phyloP scores from a whole-genome alignment of 2,329 filamentous ascomycete genomes.

The Thermothelomyces thermophilus region DNA sequence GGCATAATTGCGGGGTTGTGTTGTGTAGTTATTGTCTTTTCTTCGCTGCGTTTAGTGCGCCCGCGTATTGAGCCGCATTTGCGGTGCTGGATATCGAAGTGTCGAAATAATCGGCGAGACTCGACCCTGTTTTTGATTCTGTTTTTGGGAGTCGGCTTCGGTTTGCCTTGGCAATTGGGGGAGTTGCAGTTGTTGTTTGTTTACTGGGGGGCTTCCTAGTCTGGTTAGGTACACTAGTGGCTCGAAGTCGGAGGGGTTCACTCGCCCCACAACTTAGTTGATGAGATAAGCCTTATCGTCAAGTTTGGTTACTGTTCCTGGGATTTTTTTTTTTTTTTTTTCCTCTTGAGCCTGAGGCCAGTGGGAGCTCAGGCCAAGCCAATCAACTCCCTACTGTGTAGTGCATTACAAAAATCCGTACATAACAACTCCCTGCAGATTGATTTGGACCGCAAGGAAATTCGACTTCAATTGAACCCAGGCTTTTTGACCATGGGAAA shows the following conservation, averaged over 20 bases:
- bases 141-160: not conserved
- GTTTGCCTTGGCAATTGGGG: too few relatives aligned
- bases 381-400: not conserved
- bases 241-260: not conserved
- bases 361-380: slow-evolving; percentile 10
- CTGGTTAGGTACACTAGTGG: slow-evolving; percentile 19
- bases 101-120: not conserved
- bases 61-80: not conserved
- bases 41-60: not conserved
- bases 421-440: not conserved
- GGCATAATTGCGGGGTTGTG: slow-evolving; percentile 39
- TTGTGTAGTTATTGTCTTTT: not conserved
- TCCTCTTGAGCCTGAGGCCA: not conserved
- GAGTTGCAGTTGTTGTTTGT: slow-evolving; percentile 20
- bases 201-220: slow-evolving; percentile 19
- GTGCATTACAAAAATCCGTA: not conserved
- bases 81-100: not conserved
- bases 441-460: too few relatives aligned
- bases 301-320: not conserved
- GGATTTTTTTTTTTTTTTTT: slow-evolving; percentile 13
- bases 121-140: not conserved
- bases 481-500: slow-evolving; percentile 13
- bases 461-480: not conserved
- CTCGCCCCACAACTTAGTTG: not conserved
- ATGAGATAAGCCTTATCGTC: slow-evolving; percentile 17